Conservation (phyloP, 108 stramenopile genomes). For the Chaetoceros muelleri region DNA sequence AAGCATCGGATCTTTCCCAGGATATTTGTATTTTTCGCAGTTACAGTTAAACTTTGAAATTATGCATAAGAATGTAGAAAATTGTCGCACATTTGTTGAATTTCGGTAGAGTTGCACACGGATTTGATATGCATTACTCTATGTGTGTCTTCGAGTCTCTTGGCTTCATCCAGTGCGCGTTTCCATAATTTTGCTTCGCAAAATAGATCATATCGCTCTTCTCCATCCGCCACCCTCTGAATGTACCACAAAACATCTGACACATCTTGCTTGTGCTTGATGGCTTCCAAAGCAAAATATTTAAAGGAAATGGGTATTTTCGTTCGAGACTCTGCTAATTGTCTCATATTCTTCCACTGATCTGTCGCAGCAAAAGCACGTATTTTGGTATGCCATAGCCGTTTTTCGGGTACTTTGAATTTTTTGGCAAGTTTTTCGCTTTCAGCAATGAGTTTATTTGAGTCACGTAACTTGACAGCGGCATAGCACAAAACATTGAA, state of each 20-base stretch:
- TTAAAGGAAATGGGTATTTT: slow-evolving; percentile 78
- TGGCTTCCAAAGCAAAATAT: slow-evolving; percentile 76
- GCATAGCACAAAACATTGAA: slow-evolving; percentile 50
- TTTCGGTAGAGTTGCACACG: slow-evolving; percentile 49
- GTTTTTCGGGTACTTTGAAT: slow-evolving; percentile 77
- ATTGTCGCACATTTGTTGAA: slow-evolving; percentile 57
- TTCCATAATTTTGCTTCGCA: slow-evolving; percentile 66
- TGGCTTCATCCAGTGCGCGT: slow-evolving; percentile 62
- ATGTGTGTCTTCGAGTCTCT: slow-evolving; percentile 46
- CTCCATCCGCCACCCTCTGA: slow-evolving; percentile 45
- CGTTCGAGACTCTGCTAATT: slow-evolving; percentile 60
- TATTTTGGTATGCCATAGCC: slow-evolving; percentile 76
- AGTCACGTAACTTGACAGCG: slow-evolving; percentile 46
- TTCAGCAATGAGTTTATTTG: slow-evolving; percentile 55
- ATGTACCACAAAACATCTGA: slow-evolving; percentile 61
- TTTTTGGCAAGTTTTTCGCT: slow-evolving; percentile 77
- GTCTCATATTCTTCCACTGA: slow-evolving; percentile 61
- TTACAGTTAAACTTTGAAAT: background rate
- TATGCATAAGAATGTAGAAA: slow-evolving; percentile 8
- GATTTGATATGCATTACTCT: slow-evolving; percentile 54
- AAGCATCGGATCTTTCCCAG: background rate
- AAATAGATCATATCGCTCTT: slow-evolving; percentile 63
- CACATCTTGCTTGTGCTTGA: slow-evolving; percentile 36
- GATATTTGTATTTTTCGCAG: background rate
- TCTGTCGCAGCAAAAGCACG: slow-evolving; percentile 55